Evolutionary conservation across 2,329 filamentous ascomycete species (phyloP).

Genomic region (Fusarium praegraminearum): DNA sequence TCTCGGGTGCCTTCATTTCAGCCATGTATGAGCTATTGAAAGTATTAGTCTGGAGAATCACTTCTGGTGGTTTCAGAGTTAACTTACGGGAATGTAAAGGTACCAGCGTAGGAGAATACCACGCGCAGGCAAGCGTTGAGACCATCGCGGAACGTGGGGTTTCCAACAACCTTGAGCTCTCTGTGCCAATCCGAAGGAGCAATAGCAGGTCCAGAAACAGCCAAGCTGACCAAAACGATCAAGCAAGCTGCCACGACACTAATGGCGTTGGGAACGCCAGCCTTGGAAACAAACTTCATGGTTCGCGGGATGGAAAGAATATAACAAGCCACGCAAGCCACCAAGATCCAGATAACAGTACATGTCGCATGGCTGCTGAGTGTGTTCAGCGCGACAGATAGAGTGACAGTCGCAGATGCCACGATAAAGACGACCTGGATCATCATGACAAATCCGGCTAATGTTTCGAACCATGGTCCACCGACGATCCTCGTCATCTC

Average conservation of each 20-base stretch:
- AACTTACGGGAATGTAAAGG: slow-evolving; percentile 45
- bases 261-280: slow-evolving; percentile 40
- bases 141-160: slow-evolving; percentile 41
- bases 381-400: slow-evolving; percentile 41
- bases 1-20: slow-evolving; percentile 41
- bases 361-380: slow-evolving; percentile 39
- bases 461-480: slow-evolving; percentile 29
- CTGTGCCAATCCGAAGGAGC: slow-evolving; percentile 35
- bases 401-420: slow-evolving; percentile 37
- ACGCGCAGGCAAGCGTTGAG: slow-evolving; percentile 44
- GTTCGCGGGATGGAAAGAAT: slow-evolving; percentile 38
- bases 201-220: slow-evolving; percentile 31
- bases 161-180: slow-evolving; percentile 38
- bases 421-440: slow-evolving; percentile 43
- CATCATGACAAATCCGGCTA: slow-evolving; percentile 42
- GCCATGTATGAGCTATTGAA: slow-evolving; percentile 37
- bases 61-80: rapidly evolving
- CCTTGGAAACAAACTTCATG: slow-evolving; percentile 44
- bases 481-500: slow-evolving; percentile 71
- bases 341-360: slow-evolving; percentile 39
- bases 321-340: slow-evolving; percentile 34
- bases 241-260: slow-evolving; percentile 39
- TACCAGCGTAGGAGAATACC: slow-evolving; percentile 46
- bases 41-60: rapidly evolving
- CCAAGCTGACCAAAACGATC: slow-evolving; percentile 41